Evolutionary conservation across 2,329 filamentous ascomycete genomes (phyloP).

Genomic region (Alternaria sp.): DNA sequence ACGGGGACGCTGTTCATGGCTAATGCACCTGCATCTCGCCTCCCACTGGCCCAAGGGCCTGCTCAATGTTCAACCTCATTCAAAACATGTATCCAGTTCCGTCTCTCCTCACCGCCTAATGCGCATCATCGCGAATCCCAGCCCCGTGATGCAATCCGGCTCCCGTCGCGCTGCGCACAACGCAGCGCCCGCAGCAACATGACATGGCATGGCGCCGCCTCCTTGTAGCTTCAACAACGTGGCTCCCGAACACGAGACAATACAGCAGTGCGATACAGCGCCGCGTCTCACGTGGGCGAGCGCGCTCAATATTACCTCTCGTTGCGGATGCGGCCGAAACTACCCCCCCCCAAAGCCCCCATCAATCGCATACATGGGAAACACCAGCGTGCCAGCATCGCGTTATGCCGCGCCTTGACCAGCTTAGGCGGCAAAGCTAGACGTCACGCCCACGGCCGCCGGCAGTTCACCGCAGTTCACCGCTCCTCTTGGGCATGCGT

Average conservation of each 20-base stretch:
- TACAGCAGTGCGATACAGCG: constrained; percentile 21
- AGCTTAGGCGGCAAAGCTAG: constrained; percentile 27
- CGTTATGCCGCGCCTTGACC: constrained; percentile 31
- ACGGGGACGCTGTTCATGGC: constrained; percentile 50
- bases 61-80: constrained; percentile 39
- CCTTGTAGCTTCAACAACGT: constrained; percentile 37
- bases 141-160: constrained; percentile 37
- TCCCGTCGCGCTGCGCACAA: constrained; percentile 14
- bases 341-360: constrained; percentile 30
- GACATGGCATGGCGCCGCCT: constrained; percentile 27
- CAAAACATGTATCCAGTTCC: constrained; percentile 30
- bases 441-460: constrained; percentile 41
- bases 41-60: constrained; percentile 41
- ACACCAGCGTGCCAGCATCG: constrained; percentile 31
- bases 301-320: constrained; percentile 16
- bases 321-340: constrained; percentile 47
- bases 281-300: constrained; percentile 42
- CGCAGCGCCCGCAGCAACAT: constrained; percentile 15
- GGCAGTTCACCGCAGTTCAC: constrained; percentile 50
- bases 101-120: constrained; percentile 49
- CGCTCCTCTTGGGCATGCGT: constrained; percentile 38
- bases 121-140: constrained; percentile 43
- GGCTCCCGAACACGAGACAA: constrained; percentile 43
- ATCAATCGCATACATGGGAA: constrained; percentile 24
- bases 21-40: constrained; percentile 47